Percentiles rank a stretch among this genome's conserved stretches.
phyloP scores from a whole-genome alignment of 2,329 filamentous ascomycete species.

The Aspergillus felis region DNA sequence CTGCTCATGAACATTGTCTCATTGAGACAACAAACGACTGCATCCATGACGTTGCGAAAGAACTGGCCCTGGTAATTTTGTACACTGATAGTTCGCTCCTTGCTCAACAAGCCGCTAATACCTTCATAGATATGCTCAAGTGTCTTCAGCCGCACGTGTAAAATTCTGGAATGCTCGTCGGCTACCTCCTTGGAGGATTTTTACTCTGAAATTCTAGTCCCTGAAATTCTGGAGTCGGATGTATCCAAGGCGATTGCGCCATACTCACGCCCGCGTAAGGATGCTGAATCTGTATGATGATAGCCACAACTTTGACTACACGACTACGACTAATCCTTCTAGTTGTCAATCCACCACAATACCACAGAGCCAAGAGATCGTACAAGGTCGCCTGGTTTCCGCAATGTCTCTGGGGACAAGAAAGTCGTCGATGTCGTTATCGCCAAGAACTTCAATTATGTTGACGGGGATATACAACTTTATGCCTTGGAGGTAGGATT shows the following conservation, averaged over 20 bases:
- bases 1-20: conserved; percentile 81
- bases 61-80: conserved; percentile 62
- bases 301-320: neutral
- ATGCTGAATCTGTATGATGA: conserved; percentile 18
- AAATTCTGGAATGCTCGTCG: conserved; percentile 67
- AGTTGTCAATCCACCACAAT: conserved; percentile 1
- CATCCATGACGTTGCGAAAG: conserved; percentile 66
- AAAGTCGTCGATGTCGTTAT: conserved; percentile 76
- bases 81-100: neutral
- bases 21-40: conserved; percentile 65
- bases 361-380: conserved; percentile 15
- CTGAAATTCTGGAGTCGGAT: conserved; percentile 57
- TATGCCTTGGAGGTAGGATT: conserved; percentile 60
- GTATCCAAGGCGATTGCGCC: conserved; percentile 13
- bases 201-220: conserved; percentile 61
- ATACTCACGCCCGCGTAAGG: conserved; percentile 11
- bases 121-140: conserved; percentile 57
- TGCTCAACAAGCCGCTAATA: neutral
- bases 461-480: conserved; percentile 73
- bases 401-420: conserved; percentile 44
- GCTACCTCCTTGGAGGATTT: conserved; percentile 79
- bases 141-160: conserved; percentile 68
- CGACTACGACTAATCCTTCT: neutral
- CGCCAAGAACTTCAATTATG: conserved; percentile 71
- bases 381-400: conserved; percentile 18